These are phyloP conservation scores for Starmerella riodocensis DNA, from an alignment of 805 yeast genomes.

Conservation along the genomic window DNA sequence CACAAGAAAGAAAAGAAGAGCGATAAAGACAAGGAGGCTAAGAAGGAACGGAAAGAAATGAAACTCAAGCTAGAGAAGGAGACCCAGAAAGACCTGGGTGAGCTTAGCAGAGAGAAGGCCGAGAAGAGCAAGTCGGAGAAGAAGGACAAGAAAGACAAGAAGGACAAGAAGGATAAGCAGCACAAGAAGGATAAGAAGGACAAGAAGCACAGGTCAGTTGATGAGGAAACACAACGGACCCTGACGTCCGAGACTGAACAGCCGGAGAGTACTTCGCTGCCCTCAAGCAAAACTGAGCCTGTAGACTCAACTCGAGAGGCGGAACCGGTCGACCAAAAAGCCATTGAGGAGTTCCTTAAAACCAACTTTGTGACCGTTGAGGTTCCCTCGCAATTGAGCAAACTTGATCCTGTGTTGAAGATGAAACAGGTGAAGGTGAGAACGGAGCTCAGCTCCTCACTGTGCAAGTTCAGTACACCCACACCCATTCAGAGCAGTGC, in stretches of 20 bases:
- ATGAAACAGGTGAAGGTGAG: slow-evolving; percentile 51
- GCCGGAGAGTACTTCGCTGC: too few relatives aligned
- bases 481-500: slow-evolving; percentile 91
- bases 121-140: slow-evolving; percentile 30
- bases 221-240: neutral
- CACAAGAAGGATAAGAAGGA: slow-evolving; percentile 24
- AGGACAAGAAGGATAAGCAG: slow-evolving; percentile 25
- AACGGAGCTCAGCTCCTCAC: slow-evolving; percentile 42
- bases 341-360: slow-evolving; percentile 44
- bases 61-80: slow-evolving; percentile 23
- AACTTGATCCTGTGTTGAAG: slow-evolving; percentile 53
- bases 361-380: slow-evolving; percentile 71
- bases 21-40: slow-evolving; percentile 21
- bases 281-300: slow-evolving; percentile 22
- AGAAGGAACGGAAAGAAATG: slow-evolving; percentile 22
- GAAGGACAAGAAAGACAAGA: slow-evolving; percentile 24
- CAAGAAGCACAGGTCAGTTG: slow-evolving; percentile 21
- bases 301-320: slow-evolving; percentile 25
- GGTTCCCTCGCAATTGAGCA: slow-evolving; percentile 30
- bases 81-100: slow-evolving; percentile 23
- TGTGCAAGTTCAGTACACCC: slow-evolving; percentile 70
- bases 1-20: slow-evolving; percentile 18
- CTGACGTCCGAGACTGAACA: too few relatives aligned
- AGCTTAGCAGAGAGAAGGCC: slow-evolving; percentile 30
- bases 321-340: slow-evolving; percentile 24